Evolutionary conservation across 306 rosid genomes (phyloP), one percentile per base, ranked within the genome.

Genomic region (Gastrolobium bilobum): DNA sequence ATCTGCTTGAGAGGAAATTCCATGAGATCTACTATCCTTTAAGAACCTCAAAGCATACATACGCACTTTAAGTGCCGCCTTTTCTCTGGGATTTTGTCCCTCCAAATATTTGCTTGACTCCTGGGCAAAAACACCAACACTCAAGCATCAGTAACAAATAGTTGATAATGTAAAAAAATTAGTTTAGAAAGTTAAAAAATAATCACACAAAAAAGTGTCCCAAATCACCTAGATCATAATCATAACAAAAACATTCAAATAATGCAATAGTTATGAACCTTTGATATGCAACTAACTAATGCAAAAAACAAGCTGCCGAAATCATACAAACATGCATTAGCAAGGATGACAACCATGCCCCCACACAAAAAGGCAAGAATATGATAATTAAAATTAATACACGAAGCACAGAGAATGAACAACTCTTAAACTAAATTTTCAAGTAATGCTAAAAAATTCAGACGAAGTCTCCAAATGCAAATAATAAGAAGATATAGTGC

Each of bases 31-130:
- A 79, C 85, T 88, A 68, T 85, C 86, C 84, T 87, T 90, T 79
- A 96, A 83, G 84, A 89, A 93, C 81, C 94, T 88, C 87, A 78
- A 71, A 62, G 99, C 99, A 77, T 93, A 96, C 34, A 77, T 82
- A 85, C 77, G 92, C 81, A 93, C 79, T 53, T 90, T 71, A 61
- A 63, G 79, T 72, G 85, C 51, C 35, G 63, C 73, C 40, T 51
- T 70, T 77, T 84, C 84, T 31, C 31, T 51, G 68, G 82, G 81
- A 84, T 63, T 53, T 62, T 73, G 88, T 61, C 67, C 85, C 73
- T 87, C 87, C 77, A 86, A 50, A 78, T 74, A 77, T 84, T 91
- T 83, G 82, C 73, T 58, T 37, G 84, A 73, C 76, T 85, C 93
- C 99, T 96, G 92, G 74, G 73, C 75, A 88, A 71, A 84, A 81